A percentile compares a stretch with the other conserved stretches of the same genome.
Conservation (phyloP, 768 basidiomycete genomes). For the Phaeolepiota aurea region DNA sequence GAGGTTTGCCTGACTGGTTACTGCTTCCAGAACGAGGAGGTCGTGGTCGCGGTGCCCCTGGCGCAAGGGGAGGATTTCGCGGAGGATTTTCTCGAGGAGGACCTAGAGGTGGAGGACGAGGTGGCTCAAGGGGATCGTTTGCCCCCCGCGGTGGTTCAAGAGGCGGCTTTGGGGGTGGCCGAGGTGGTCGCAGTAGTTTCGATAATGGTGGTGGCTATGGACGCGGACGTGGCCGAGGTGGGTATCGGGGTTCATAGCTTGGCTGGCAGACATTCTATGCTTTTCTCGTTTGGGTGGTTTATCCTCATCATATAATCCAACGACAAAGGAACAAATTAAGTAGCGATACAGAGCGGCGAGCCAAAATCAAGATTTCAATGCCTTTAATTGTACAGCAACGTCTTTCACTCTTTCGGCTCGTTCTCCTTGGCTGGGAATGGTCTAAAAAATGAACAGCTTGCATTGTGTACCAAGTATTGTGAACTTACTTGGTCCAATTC, state of each 20-base stretch:
- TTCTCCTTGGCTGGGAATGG: slow-evolving; percentile 38
- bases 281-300: too few relatives aligned
- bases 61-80: slow-evolving; percentile 34
- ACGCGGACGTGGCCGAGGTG: slow-evolving; percentile 20
- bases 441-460: slow-evolving; percentile 20
- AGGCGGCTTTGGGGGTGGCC: slow-evolving; percentile 37
- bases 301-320: too few relatives aligned
- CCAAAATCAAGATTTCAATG: slow-evolving; percentile 40
- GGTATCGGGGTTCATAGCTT: slow-evolving; percentile 41
- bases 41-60: slow-evolving; percentile 10
- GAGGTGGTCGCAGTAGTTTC: slow-evolving; percentile 32
- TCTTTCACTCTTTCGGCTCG: slow-evolving; percentile 38
- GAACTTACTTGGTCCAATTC: slow-evolving; percentile 44
- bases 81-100: slow-evolving; percentile 39
- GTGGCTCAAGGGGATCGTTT: slow-evolving; percentile 21
- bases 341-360: too few relatives aligned
- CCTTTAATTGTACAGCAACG: slow-evolving; percentile 42
- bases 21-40: slow-evolving; percentile 29
- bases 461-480: slow-evolving; percentile 5
- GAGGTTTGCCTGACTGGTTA: too few relatives aligned
- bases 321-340: background rate
- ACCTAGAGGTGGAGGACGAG: slow-evolving; percentile 29
- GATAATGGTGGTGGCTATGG: slow-evolving; percentile 25
- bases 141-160: slow-evolving; percentile 27
- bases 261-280: background rate